Evolutionary conservation across 345 rosid genomes (phyloP), one percentile per base, ranked within the genome.

Genomic region (Melaleuca quinquenervia): DNA sequence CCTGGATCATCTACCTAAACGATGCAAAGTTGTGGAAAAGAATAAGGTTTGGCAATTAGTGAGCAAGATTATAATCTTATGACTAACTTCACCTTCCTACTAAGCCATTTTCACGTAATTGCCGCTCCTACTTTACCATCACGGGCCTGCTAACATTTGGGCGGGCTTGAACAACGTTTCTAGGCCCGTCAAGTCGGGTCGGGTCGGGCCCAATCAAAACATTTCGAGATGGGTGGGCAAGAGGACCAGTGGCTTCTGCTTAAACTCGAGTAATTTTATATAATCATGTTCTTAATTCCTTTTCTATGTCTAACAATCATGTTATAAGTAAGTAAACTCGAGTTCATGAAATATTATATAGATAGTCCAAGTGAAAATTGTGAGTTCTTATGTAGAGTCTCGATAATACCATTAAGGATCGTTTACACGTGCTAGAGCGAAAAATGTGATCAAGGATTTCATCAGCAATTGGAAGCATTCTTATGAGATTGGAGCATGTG

Each of bases 371-470:
- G 24, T 32, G 52, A 51, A 64, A 64, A 20, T 16, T 8, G 24
- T 6, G 1, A 64, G 76, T 5, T 3, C 0, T 32, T 32, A 36
- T 10, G 2, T 5, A 0, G 13, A 1, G 10, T 16, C 11, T 2
- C 1, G 1, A 0, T 1, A 1, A 32, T 32, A 32, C 32, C 16
- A 10, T 8, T 2, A 8, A 7, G 24, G 24, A 64, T 32, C 12
- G 7, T 29, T 7, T 32, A 7, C 76, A 16, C 0, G 3, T 15
- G 6, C 29, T 8, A 11, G 6, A 3, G 18, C 7, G 3, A 6
- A 18, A 0, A 22, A 70, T 0, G 11, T 70, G 26, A 0, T 16
- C 24, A 1, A 1, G 6, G 0, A 0, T 16, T 32, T 32, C 45
- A 8, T 3, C 0, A 16, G 3, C 4, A 64, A 1, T 50, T 50